Base-by-base conservation (phyloP, 352 stramenopile species). In the Phytophthora tubulina region DNA sequence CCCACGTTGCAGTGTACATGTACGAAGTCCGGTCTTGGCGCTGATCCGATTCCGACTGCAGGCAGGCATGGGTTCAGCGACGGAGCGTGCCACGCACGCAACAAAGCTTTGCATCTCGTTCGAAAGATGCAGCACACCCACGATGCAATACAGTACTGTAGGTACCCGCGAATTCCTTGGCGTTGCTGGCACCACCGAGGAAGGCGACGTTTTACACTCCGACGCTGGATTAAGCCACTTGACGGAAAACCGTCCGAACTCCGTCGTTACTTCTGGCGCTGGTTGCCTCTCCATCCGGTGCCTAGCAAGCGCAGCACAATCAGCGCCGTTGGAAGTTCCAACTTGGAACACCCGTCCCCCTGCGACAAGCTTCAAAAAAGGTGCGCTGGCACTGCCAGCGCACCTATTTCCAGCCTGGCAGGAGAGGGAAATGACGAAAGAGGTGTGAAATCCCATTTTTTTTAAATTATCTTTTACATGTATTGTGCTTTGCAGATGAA, bases 241-340 rank as follows among this genome's bases (percentile, higher is more conserved):
- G 45, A 74, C 61, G 17, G 32, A 56, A 76, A 73, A 78, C 70
- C 59, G 65, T 71, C 70, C 32, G 52, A 32, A 27, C 51, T 33
- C 36, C 48, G 30, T 54, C 48, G 48, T 54, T 54, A 54, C 54
- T 50, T 30, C 54, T 7, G 42, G 27, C 15, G 36, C 42, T 36
- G 30, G 36, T 30, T 33, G 45, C 35, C 15, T 39, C 41, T 32
- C n/a, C 31, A 39, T 50, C 55, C 32, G 32, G 31, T 46, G 44
- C 33, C 48, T 33, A 42, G 10, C 48, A 10, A 27, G 27, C 15
- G 35, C 46, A 35, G 35, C 45, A 35, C 11, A 46, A 46, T 13
- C 30, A 27, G 5, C 38, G 60, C 48, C 59, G 60, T 61, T 58
- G 52, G 60, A 36, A 67, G 30, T n/a, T 31, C 44, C 44, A 14